phyloP scores from a whole-genome alignment of 2,329 filamentous ascomycete species.

The Verticillium tricorpus region DNA sequence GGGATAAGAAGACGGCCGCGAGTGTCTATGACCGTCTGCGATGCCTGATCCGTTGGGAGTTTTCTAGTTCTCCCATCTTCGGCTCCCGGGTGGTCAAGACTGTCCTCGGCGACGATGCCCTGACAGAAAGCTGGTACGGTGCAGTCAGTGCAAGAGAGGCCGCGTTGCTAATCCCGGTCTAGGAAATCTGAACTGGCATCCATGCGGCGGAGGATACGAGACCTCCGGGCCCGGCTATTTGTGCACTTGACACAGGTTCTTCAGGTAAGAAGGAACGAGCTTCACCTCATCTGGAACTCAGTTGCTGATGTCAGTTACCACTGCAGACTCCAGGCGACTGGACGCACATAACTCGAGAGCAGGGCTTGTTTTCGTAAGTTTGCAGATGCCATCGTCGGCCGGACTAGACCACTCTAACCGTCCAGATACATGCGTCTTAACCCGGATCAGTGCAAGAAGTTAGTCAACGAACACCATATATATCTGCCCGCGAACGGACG shows the following conservation, averaged over 20 bases:
- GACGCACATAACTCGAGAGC: slow-evolving; percentile 4
- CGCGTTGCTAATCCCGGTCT: background rate
- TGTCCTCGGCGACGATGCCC: background rate
- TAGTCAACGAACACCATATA: slow-evolving; percentile 1
- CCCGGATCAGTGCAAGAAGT: slow-evolving; percentile 1
- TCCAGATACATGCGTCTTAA: slow-evolving; percentile 2
- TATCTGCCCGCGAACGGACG: slow-evolving; percentile 5
- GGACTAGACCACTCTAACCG: background rate
- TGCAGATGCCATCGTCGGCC: background rate
- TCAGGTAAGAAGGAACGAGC: background rate
- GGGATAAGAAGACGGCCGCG: background rate
- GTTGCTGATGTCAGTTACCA: background rate
- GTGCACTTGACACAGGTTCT: background rate
- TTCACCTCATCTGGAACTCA: background rate
- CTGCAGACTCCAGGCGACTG: slow-evolving; percentile 7
- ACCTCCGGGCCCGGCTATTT: background rate
- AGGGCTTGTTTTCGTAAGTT: slow-evolving; percentile 8
- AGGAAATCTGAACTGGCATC: slow-evolving; percentile 3
- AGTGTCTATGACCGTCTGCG: slow-evolving; percentile 8
- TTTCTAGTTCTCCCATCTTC: slow-evolving; percentile 6
- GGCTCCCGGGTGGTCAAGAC: slow-evolving; percentile 6
- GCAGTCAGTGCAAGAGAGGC: background rate
- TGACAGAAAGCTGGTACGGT: slow-evolving; percentile 2
- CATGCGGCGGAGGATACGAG: slow-evolving; percentile 4
- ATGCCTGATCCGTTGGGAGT: slow-evolving; percentile 6